Conservation (phyloP, 2,329 filamentous ascomycete species). For the Didymella pomorum region DNA sequence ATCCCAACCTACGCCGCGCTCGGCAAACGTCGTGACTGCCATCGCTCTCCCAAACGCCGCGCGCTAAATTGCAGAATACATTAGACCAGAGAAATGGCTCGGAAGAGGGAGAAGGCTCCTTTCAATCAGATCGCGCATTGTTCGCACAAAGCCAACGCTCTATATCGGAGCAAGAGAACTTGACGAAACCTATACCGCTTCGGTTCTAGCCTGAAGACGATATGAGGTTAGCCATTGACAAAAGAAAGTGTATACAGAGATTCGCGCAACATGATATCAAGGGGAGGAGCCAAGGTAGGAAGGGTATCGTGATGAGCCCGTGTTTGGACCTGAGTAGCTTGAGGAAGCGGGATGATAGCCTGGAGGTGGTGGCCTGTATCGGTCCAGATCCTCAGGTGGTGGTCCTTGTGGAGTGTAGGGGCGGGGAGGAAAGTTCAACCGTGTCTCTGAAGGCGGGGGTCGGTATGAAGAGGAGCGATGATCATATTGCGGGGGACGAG, state of each 20-base stretch:
- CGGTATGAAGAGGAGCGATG: constrained; percentile 30
- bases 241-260: constrained; percentile 24
- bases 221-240: constrained; percentile 34
- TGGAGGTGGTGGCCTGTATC: constrained; percentile 18
- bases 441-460: constrained; percentile 33
- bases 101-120: constrained; percentile 12
- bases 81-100: constrained; percentile 20
- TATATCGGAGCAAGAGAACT: not conserved
- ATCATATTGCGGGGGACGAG: constrained; percentile 26
- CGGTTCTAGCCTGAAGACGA: constrained; percentile 32
- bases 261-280: constrained; percentile 28
- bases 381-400: constrained; percentile 11
- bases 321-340: constrained; percentile 24
- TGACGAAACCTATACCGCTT: constrained; percentile 41
- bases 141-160: not conserved
- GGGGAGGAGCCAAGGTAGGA: constrained; percentile 40
- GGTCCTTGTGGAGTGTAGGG: constrained; percentile 15
- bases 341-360: constrained; percentile 14
- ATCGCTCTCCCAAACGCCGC: constrained; percentile 25
- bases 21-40: not conserved
- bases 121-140: constrained; percentile 2
- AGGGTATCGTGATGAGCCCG: constrained; percentile 39
- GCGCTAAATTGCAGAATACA: constrained; percentile 29
- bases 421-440: constrained; percentile 28
- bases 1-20: constrained; percentile 8